Percentiles rank a stretch among this genome's conserved stretches.
phyloP scores from a whole-genome alignment of 2,329 filamentous ascomycete genomes.

The Lecanosticta acicola region DNA sequence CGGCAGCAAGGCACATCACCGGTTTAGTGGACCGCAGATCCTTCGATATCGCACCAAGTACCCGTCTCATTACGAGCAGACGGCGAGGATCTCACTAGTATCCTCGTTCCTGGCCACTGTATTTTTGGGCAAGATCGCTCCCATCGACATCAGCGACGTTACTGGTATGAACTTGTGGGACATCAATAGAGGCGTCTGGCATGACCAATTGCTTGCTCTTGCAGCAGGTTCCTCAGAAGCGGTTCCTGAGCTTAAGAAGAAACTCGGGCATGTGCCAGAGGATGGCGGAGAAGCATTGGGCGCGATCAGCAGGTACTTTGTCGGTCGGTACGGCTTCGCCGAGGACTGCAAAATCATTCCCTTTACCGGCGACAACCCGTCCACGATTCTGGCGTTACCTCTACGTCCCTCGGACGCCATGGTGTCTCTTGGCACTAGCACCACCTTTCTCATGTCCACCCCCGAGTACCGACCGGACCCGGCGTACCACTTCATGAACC shows the following conservation, averaged over 20 bases:
- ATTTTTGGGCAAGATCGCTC: constrained; percentile 77
- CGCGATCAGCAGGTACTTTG: constrained; percentile 70
- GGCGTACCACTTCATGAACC: constrained; percentile 96
- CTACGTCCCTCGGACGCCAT: constrained; percentile 85
- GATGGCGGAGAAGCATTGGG: constrained; percentile 80
- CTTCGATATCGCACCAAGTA: constrained; percentile 76
- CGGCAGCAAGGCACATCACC: constrained; percentile 92
- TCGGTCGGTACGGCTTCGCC: constrained; percentile 69
- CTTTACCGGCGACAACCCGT: constrained; percentile 93
- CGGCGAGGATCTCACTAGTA: constrained; percentile 82
- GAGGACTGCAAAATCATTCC: constrained; percentile 70
- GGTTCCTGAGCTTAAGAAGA: constrained; percentile 61
- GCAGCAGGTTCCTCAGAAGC: constrained; percentile 60
- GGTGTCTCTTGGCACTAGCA: constrained; percentile 88
- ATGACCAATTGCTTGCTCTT: constrained; percentile 67
- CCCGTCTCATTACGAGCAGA: constrained; percentile 73
- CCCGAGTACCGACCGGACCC: constrained; percentile 84
- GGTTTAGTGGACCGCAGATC: constrained; percentile 97
- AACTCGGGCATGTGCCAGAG: constrained; percentile 72
- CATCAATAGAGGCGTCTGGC: constrained; percentile 67
- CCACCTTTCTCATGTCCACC: constrained; percentile 96
- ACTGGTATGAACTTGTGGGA: constrained; percentile 98
- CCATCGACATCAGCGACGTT: constrained; percentile 88
- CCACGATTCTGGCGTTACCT: constrained; percentile 87
- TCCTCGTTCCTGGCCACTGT: constrained; percentile 92